Evolutionary conservation across 805 yeast species (phyloP).

Genomic region (Cyberlindnera subsufficiens): DNA sequence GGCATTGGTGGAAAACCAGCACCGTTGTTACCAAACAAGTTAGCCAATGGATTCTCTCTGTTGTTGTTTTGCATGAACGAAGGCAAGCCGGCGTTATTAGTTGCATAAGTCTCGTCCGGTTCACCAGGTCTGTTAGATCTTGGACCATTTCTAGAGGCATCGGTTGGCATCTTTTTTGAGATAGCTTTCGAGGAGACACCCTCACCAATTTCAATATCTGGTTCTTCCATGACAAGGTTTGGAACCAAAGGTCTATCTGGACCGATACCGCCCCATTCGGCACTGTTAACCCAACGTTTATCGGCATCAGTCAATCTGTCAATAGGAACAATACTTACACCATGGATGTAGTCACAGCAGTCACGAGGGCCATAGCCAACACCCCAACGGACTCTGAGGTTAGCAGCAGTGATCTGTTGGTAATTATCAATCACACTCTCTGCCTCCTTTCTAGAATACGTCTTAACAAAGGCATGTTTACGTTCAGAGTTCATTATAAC

Average conservation of each 20-base stretch:
- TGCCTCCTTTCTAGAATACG: slow-evolving; percentile 87
- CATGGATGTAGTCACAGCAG: slow-evolving; percentile 92
- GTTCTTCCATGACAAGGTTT: slow-evolving; percentile 89
- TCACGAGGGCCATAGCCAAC: slow-evolving; percentile 99
- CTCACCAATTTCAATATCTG: slow-evolving; percentile 94
- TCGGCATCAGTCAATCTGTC: slow-evolving; percentile 92
- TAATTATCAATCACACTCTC: slow-evolving; percentile 72
- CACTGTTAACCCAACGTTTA: slow-evolving; percentile 77
- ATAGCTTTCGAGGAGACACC: slow-evolving; percentile 92
- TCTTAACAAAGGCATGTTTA: slow-evolving; percentile 94
- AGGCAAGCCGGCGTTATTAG: slow-evolving; percentile 20
- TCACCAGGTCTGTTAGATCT: slow-evolving; percentile 66
- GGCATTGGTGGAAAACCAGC: slow-evolving; percentile 12
- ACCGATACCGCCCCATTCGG: slow-evolving; percentile 97
- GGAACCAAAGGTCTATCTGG: slow-evolving; percentile 66
- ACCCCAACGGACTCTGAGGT: slow-evolving; percentile 91
- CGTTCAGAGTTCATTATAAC: slow-evolving; percentile 82
- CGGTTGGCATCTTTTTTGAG: slow-evolving; percentile 88
- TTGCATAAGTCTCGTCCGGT: slow-evolving; percentile 28
- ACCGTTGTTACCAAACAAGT: slow-evolving; percentile 31
- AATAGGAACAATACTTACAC: slow-evolving; percentile 82
- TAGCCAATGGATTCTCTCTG: slow-evolving; percentile 43
- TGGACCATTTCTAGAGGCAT: slow-evolving; percentile 80
- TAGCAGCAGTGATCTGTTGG: slow-evolving; percentile 48
- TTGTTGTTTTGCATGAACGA: slow-evolving; percentile 29